Base-by-base conservation (phyloP, 2,329 filamentous ascomycete species). In the Xylaria sp. region DNA sequence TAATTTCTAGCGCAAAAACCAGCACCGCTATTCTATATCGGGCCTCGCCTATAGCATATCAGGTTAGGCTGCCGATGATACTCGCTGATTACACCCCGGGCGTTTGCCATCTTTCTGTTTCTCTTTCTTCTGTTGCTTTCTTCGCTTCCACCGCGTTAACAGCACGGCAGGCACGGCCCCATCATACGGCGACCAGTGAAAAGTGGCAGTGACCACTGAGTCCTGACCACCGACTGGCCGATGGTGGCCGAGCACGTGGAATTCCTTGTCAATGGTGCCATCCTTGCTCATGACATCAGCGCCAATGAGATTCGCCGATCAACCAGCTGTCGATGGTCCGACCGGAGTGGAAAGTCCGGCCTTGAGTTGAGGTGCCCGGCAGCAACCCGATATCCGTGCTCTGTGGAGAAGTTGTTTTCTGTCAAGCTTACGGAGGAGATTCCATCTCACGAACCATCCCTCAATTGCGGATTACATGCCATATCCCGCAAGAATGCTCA, bases 281-380 rank as follows among this genome's bases (percentile, higher is more conserved):
- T 42, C 51, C 35, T 37, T 35, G 57, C 9, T 61, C 59, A 65
- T 65, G 63, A 69, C 67, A 64, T 68, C 65, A 66, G 52, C 60
- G 49, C 67, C 66, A 68, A 68, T 68, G 61, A 63, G 63, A 63
- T 42, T 16, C 19, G 37, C 30, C 47, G 4, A 46, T 46, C 42
- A n/a, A 3, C 13, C 42, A 46, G 42, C 42, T n/a, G 11, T n/a
- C n/a, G 42, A 42, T 42, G 10, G 13, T 6, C 42, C 42, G 42
- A 46, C 42, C 42, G 42, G 42, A 46, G 13, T 46, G 2, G 11
- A 13, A 46, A 46, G 10, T 46, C 42, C 42, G 42, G 42, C 13
- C 5, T 46, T 16, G 42, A 46, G 37, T 30, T 30, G 23, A 30
- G 5, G 23, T 30, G 23, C 23, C 23, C 23, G 23, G 23, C 23